Evolutionary conservation across 306 rosid genomes (phyloP).

Genomic region (Betula pendula): DNA sequence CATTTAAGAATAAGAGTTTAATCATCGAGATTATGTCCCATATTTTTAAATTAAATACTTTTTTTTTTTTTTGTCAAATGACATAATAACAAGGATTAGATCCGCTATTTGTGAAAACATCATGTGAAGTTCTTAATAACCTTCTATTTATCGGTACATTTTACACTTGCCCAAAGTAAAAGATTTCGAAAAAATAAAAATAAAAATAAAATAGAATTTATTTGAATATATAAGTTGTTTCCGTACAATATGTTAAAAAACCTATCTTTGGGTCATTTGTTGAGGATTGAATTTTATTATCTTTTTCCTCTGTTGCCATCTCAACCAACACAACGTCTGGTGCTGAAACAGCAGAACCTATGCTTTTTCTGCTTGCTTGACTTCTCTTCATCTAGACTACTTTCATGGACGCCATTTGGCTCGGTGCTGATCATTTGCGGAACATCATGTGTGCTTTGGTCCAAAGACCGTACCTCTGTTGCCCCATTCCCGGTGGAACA

Average conservation of each 20-base stretch:
- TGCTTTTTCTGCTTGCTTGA: constrained; percentile 25
- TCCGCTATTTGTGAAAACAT: too few species aligned
- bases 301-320: neutral
- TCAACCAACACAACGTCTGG: neutral
- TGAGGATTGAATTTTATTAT: neutral
- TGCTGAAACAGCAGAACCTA: constrained; percentile 35
- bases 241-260: constrained; percentile 13
- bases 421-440: constrained; percentile 22
- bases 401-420: constrained; percentile 25
- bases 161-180: neutral
- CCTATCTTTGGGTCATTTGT: neutral
- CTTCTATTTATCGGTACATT: neutral
- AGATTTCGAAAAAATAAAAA: neutral
- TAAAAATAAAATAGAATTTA: neutral
- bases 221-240: constrained; percentile 9
- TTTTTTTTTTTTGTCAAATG: too few species aligned
- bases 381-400: constrained; percentile 26
- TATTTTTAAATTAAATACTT: too few species aligned
- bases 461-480: constrained; percentile 8
- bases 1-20: too few species aligned
- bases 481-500: constrained; percentile 31
- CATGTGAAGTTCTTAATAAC: too few species aligned
- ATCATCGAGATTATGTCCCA: too few species aligned
- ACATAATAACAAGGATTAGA: too few species aligned
- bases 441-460: constrained; percentile 21